Evolutionary conservation across 2,329 filamentous ascomycete genomes (phyloP), one percentile per base, ranked within the genome.

Genomic region (Rhynchosporium graminicola): DNA sequence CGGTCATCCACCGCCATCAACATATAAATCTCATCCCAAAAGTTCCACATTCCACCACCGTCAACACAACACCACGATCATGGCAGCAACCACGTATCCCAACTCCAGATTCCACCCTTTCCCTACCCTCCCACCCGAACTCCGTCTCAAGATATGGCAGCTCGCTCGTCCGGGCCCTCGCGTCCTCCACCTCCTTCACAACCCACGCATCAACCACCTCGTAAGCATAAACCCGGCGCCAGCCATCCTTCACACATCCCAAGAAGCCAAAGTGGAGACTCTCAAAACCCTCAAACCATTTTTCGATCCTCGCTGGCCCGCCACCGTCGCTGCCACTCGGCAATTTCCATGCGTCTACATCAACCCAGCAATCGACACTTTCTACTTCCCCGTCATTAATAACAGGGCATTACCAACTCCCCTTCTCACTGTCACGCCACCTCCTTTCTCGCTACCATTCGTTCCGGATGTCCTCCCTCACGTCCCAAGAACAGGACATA

Each of bases 101-200:
- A 10, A 29, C 33, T 15, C 10, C 13, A 42, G 15, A 28, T 57
- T 57, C 42, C 20, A 45, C 13, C 28, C 10, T 20, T 57, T 57
- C 28, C 26, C 38, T 8, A 33, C 3, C 3, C 40, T 57, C n/a
- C 38, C 54, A 2, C 33, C 29, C 4, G 54, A 57, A 20, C 40
- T 57, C 7, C 38, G 54, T 31, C 42, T 57, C 20, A 57, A 45
- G 42, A 57, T 57, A 3, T 57, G 26, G 38, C 38, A n/a, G 20
- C 15, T 5, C 40, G 10, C 29, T 13, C 36, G 20, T 15, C 20
- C 47, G 7, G 38, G 36, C 33, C 29, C 38, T 5, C 46, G 38
- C 31, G 26, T 52, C 28, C 38, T 54, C 47, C 26, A 20, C n/a
- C 38, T 45, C 13, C 26, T 28, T 9, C 8, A 31, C 10, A n/a